phyloP scores from a whole-genome alignment of 2,329 filamentous ascomycete species.

The Pseudogymnoascus pannorum region DNA sequence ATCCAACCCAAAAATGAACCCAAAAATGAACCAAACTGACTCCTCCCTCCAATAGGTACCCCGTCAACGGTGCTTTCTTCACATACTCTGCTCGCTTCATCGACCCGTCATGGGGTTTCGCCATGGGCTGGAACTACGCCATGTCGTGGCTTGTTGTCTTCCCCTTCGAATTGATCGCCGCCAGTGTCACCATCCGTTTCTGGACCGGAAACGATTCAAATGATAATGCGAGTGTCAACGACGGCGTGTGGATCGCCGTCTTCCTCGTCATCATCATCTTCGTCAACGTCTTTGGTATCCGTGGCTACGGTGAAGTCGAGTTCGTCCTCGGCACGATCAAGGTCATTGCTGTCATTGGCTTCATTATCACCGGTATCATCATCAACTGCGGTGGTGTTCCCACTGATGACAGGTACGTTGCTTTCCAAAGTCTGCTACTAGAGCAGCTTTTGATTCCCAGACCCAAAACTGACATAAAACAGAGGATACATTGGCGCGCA shows the following conservation, averaged over 20 bases:
- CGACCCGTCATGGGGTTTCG: slow-evolving; percentile 47
- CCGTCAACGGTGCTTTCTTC: slow-evolving; percentile 56
- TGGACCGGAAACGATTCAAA: slow-evolving; percentile 37
- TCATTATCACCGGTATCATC: slow-evolving; percentile 57
- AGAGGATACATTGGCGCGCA: slow-evolving; percentile 51
- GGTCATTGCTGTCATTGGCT: slow-evolving; percentile 51
- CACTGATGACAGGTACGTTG: slow-evolving; percentile 20
- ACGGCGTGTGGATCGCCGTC: slow-evolving; percentile 48
- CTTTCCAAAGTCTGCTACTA: neutral
- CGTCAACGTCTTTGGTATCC: slow-evolving; percentile 50
- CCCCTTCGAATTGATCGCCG: slow-evolving; percentile 48
- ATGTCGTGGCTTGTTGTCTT: slow-evolving; percentile 43
- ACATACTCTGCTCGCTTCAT: slow-evolving; percentile 55
- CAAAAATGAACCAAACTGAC: neutral
- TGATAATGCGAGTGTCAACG: slow-evolving; percentile 34
- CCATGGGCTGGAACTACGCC: slow-evolving; percentile 47
- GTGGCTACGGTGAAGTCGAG: slow-evolving; percentile 50
- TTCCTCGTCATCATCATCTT: slow-evolving; percentile 44
- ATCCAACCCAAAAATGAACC: neutral
- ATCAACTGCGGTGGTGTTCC: slow-evolving; percentile 49
- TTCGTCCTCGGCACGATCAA: slow-evolving; percentile 52
- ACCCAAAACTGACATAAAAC: neutral
- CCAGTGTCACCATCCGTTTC: slow-evolving; percentile 45
- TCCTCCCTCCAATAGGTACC: slow-evolving; percentile 34
- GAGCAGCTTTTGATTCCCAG: neutral